phyloP scores from a whole-genome alignment of 2,329 filamentous ascomycete genomes.

The Penicillium sp. region DNA sequence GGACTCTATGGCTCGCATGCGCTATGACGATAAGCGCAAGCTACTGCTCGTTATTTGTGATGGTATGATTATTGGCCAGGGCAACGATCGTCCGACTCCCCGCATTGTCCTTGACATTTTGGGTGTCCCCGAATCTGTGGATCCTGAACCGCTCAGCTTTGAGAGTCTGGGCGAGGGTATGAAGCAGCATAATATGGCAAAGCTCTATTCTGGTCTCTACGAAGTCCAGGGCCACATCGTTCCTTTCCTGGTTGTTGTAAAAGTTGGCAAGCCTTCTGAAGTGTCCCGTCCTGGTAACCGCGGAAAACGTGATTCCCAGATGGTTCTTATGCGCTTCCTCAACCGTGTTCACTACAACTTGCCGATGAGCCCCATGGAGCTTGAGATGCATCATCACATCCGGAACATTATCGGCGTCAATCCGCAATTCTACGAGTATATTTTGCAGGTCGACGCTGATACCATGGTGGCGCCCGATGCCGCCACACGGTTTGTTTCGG shows the following conservation, averaged over 20 bases:
- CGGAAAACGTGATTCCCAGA: conserved; percentile 98
- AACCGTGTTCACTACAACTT: conserved; percentile 98
- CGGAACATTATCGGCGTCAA: conserved; percentile 98
- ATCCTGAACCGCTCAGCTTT: conserved; percentile 94
- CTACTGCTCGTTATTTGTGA: conserved; percentile 96
- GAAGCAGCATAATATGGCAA: conserved; percentile 99
- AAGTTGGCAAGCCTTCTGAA: conserved; percentile 84
- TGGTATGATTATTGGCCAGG: conserved; percentile 92
- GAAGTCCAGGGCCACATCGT: conserved; percentile 98
- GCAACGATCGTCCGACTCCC: conserved; percentile 93
- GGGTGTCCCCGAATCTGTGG: conserved; percentile 87
- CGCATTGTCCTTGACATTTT: conserved; percentile 98
- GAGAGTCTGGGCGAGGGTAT: conserved; percentile 92
- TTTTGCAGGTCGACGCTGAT: conserved; percentile 95
- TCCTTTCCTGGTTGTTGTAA: conserved; percentile 93
- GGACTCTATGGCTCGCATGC: conserved; percentile 91
- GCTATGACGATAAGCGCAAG: conserved; percentile 94
- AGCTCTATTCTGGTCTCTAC: conserved; percentile 95
- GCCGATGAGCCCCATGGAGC: conserved; percentile 90
- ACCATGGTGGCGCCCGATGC: conserved; percentile 89
- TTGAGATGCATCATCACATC: conserved; percentile 98
- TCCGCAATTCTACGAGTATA: conserved; percentile 95
- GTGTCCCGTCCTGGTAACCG: conserved; percentile 81
- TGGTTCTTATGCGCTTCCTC: conserved; percentile 97
- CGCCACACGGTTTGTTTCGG: conserved; percentile 84